Evolutionary conservation across 1,284 basidiomycete species (phyloP).

Genomic region (Pseudomicrostroma phylloplanum): DNA sequence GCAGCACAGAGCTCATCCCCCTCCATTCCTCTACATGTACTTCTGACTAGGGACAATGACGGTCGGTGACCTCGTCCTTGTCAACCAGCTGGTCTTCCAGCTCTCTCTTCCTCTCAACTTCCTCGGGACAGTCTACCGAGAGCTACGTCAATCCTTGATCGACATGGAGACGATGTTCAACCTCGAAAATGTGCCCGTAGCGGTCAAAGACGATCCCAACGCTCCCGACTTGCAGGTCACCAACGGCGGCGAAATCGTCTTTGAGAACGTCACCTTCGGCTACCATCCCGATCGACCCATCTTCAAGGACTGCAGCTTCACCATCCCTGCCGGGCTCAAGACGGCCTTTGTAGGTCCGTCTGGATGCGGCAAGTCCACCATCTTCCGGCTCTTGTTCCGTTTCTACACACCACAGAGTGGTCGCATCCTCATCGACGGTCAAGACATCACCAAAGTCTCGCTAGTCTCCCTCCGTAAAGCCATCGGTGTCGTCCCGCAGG

Average conservation of each 20-base stretch:
- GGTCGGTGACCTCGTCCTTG: conserved; percentile 94
- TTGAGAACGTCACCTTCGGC: conserved; percentile 84
- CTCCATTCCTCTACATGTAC: not conserved
- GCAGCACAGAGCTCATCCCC: not conserved
- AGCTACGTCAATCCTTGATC: conserved; percentile 85
- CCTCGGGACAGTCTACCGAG: conserved; percentile 90
- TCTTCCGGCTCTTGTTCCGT: conserved; percentile 85
- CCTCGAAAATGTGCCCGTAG: conserved; percentile 73
- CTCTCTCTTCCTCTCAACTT: conserved; percentile 93
- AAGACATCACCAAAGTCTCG: conserved; percentile 71
- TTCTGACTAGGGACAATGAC: conserved; percentile 74
- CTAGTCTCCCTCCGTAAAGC: conserved; percentile 66
- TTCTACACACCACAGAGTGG: conserved; percentile 85
- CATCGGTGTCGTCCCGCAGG: conserved; percentile 94
- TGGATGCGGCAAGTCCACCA: conserved; percentile 95
- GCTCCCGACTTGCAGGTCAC: conserved; percentile 64
- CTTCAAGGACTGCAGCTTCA: conserved; percentile 70
- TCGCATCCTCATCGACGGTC: conserved; percentile 75
- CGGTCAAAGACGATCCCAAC: conserved; percentile 65
- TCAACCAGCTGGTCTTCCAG: conserved; percentile 98
- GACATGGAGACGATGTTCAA: conserved; percentile 97
- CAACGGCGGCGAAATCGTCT: conserved; percentile 75
- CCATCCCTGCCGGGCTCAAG: conserved; percentile 88
- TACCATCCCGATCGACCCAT: conserved; percentile 87
- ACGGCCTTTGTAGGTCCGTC: conserved; percentile 93